Percentiles rank a stretch among this genome's conserved stretches.
Evolutionary conservation across 306 rosid species (phyloP).

Genomic region (Vigna angularis): DNA sequence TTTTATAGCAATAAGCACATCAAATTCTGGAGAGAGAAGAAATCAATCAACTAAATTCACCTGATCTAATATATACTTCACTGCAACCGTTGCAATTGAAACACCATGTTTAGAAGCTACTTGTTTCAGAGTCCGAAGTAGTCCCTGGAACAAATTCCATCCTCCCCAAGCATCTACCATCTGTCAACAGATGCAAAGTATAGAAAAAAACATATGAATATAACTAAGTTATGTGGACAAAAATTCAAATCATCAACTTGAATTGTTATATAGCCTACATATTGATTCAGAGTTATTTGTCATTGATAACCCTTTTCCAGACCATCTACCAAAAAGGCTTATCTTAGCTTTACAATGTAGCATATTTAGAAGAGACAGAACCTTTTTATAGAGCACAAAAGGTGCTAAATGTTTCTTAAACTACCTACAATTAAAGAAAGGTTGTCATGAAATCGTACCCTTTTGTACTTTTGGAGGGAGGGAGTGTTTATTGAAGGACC

Average conservation of each 20-base stretch:
- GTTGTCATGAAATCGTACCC: slow-evolving; percentile 63
- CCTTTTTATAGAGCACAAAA: slow-evolving; percentile 4
- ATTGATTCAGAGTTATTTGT: slow-evolving; percentile 9
- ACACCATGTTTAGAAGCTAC: slow-evolving; percentile 84
- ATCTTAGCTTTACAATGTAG: slow-evolving; percentile 17
- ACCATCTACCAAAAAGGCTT: background rate
- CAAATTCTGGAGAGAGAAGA: background rate
- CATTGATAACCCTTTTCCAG: background rate
- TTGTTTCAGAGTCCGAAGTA: slow-evolving; percentile 82
- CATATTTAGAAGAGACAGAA: slow-evolving; percentile 20
- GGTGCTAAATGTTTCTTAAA: slow-evolving; percentile 38
- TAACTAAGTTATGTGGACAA: slow-evolving; percentile 22
- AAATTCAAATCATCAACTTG: slow-evolving; percentile 22
- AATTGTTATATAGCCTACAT: background rate
- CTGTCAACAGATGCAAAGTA: slow-evolving; percentile 51
- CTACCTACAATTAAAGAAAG: background rate
- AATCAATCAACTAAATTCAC: slow-evolving; percentile 50
- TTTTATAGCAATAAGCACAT: background rate
- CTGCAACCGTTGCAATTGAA: slow-evolving; percentile 84
- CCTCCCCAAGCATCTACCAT: slow-evolving; percentile 99
- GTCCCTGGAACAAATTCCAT: slow-evolving; percentile 84
- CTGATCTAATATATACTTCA: slow-evolving; percentile 85
- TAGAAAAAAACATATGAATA: slow-evolving; percentile 24
- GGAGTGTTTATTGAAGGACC: slow-evolving; percentile 93
- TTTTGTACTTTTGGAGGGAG: slow-evolving; percentile 90